Evolutionary conservation across 2,329 filamentous ascomycete genomes (phyloP), one percentile per base, ranked within the genome.

Genomic region (Fusarium begoniae): DNA sequence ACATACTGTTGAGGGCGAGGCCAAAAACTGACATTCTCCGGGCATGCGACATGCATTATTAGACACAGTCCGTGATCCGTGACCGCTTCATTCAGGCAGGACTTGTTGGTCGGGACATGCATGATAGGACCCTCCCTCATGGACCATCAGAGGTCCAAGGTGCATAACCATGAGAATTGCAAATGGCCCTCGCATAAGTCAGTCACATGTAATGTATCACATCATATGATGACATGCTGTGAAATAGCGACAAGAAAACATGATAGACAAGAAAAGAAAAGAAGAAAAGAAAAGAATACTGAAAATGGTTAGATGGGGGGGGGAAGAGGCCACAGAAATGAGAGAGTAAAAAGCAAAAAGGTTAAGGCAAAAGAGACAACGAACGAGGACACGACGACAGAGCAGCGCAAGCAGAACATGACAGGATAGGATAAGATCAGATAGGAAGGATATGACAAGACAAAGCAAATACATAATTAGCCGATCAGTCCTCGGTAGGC

Each of bases 131-230:
- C 44, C 47, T 75, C 37, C 44, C 47, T 75, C 37, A 53, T 35
- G 48, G 26, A 63, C 48, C 60, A 69, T 69, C 62, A 54, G 57
- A 53, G 58, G 43, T 48, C 66, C 64, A 73, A 67, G 48, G 45
- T 55, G 53, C 66, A 59, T 70, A 54, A 57, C 53, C 60, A 75
- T 58, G 65, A 26, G 50, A 50, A 50, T 35, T 28, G 45, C 26
- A 44, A 57, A 60, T n/a, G 30, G 47, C 55, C 65, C 72, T 75
- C 63, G 74, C 68, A 77, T 73, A 69, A 67, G 66, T 43, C 15
- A 67, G 66, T 40, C 13, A 53, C 28, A 53, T 53, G 53, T 58
- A 70, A 69, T 66, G 26, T 63, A 70, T 75, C 66, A 63, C 59
- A 67, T 57, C 64, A 77, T 60, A 44, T 45, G 35, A 50, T 56